phyloP scores from a whole-genome alignment of 495 filamentous ascomycete species.

The Penicillium coffeae region DNA sequence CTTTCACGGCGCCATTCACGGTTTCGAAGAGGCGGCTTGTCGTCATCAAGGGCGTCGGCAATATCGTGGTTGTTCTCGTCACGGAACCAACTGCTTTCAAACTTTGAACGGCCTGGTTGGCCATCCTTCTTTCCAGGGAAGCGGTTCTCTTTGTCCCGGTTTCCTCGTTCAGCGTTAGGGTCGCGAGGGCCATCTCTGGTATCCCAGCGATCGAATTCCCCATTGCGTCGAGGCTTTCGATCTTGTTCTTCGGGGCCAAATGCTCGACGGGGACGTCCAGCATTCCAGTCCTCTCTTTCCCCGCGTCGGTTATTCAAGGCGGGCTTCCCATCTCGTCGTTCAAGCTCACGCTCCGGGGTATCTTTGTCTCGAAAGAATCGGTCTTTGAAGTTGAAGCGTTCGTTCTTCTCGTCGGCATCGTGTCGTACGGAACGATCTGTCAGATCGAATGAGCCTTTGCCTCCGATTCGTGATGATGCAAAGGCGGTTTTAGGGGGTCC shows the following conservation, averaged over 20 bases:
- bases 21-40: constrained; percentile 51
- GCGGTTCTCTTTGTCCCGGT: constrained; percentile 43
- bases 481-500: constrained; percentile 86
- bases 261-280: constrained; percentile 49
- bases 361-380: constrained; percentile 48
- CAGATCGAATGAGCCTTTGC: constrained; percentile 49
- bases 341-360: constrained; percentile 39
- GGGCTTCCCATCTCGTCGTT: constrained; percentile 37
- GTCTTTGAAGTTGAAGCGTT: constrained; percentile 59
- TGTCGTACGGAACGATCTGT: constrained; percentile 44
- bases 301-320: constrained; percentile 41
- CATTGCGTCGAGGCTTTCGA: constrained; percentile 51
- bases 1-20: constrained; percentile 63
- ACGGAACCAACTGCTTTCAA: constrained; percentile 56
- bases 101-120: constrained; percentile 42
- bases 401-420: constrained; percentile 54
- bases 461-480: constrained; percentile 65
- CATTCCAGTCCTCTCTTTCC: constrained; percentile 59
- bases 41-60: constrained; percentile 50
- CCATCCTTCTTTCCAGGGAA: constrained; percentile 45
- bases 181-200: constrained; percentile 39
- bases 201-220: constrained; percentile 61
- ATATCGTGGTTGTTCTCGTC: constrained; percentile 51
- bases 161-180: constrained; percentile 43
- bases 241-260: constrained; percentile 55